Conservation (phyloP, 345 rosid species). For the Brassica napus region DNA sequence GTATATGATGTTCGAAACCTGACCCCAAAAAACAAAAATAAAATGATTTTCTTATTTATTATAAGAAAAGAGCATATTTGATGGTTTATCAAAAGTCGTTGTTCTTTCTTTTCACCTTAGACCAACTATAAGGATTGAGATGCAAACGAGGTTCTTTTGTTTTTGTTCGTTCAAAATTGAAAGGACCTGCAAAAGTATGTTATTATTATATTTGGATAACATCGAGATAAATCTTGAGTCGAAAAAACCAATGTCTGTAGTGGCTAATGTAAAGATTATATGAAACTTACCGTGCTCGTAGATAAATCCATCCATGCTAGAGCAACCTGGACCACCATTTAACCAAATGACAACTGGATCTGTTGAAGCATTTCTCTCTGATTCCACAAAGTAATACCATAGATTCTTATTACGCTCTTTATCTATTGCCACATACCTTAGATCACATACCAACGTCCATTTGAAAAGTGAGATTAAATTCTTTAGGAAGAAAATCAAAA, state of each 20-base stretch:
- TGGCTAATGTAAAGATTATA: neutral
- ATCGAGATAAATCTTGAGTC: neutral
- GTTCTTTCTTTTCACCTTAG: conserved; percentile 59
- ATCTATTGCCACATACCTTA: conserved; percentile 70
- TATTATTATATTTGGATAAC: neutral
- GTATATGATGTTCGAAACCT: neutral
- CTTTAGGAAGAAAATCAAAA: neutral
- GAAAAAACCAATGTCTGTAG: neutral
- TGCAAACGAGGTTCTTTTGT: conserved; percentile 52
- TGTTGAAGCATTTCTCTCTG: conserved; percentile 62
- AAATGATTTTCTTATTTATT: neutral
- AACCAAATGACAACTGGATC: conserved; percentile 95
- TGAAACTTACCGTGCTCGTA: conserved; percentile 70
- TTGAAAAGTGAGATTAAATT: neutral
- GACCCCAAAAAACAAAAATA: neutral
- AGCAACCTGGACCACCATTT: conserved; percentile 97
- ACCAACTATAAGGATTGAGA: conserved; percentile 84
- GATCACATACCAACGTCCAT: neutral
- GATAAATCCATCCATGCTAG: conserved; percentile 90
- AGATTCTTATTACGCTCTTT: conserved; percentile 52
- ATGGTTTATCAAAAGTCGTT: neutral
- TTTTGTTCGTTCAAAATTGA: conserved; percentile 61
- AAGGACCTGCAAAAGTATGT: conserved; percentile 63
- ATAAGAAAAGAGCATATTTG: neutral
- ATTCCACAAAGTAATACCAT: conserved; percentile 79